Conservation (phyloP, 2,329 filamentous ascomycete genomes). For the Lomentospora prolificans region DNA sequence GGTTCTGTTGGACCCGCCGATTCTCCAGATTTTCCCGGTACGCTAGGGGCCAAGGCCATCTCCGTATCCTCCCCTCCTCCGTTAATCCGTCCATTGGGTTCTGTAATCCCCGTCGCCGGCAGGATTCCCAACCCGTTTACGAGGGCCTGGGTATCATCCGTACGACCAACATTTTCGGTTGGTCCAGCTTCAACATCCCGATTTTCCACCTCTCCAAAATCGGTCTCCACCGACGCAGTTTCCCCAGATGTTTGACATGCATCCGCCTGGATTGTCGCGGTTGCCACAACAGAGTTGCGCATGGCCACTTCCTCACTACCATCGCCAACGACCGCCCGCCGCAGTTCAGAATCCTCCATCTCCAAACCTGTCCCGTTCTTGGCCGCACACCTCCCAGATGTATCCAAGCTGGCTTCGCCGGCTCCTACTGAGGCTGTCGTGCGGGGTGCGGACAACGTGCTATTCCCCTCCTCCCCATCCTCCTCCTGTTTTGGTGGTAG, state of each 20-base stretch:
- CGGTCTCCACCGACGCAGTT: neutral
- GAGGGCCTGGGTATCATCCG: neutral
- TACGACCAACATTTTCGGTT: conserved; percentile 5
- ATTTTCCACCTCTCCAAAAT: neutral
- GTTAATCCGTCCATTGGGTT: neutral
- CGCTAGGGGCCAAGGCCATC: neutral
- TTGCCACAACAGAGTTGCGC: neutral
- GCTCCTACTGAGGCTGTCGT: too few relatives aligned
- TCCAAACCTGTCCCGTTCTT: too few relatives aligned
- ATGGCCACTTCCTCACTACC: too few relatives aligned
- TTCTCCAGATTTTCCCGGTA: neutral
- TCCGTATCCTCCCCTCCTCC: neutral
- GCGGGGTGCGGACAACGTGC: too few relatives aligned
- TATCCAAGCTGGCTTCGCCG: too few relatives aligned
- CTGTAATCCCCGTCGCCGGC: conserved; percentile 5
- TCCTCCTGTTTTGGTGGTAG: neutral
- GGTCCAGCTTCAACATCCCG: neutral
- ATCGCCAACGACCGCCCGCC: too few relatives aligned
- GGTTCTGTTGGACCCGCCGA: conserved; percentile 6
- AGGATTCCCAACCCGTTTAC: neutral
- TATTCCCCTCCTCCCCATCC: neutral
- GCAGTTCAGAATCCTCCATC: too few relatives aligned
- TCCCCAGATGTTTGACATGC: neutral
- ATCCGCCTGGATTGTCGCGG: neutral
- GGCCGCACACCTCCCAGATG: too few relatives aligned